These are phyloP conservation scores for Euphorbia celastroides DNA, from an alignment of 441 rosid species.

Conservation along the genomic window DNA sequence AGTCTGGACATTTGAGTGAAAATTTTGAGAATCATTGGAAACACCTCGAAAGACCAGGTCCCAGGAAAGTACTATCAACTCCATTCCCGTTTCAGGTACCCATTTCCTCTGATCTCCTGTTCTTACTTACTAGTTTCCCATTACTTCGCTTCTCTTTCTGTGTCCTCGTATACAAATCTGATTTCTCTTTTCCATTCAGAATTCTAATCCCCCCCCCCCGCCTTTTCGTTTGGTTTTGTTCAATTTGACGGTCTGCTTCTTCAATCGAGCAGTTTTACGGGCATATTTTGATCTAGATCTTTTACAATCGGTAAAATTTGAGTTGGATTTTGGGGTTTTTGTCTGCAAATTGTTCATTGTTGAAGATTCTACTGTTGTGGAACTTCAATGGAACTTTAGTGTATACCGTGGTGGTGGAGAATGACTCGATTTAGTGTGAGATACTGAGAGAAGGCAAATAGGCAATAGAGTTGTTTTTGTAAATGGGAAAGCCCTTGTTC, in stretches of 20 bases:
- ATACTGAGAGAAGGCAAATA: not conserved
- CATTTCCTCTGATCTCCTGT: too few species aligned
- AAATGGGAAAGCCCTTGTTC: constrained; percentile 82
- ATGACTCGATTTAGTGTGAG: constrained; percentile 8
- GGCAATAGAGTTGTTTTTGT: constrained; percentile 9
- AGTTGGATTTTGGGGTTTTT: constrained; percentile 12
- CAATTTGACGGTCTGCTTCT: not conserved
- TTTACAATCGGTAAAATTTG: constrained; percentile 18
- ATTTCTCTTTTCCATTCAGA: constrained; percentile 1
- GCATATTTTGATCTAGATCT: constrained; percentile 28
- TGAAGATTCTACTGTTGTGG: not conserved
- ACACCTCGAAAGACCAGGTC: too few species aligned
- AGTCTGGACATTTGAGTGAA: too few species aligned
- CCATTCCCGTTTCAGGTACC: too few species aligned
- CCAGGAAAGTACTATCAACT: too few species aligned
- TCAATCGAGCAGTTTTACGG: constrained; percentile 16
- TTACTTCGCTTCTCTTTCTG: not conserved
- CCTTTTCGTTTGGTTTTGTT: constrained; percentile 2
- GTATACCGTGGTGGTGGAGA: not conserved
- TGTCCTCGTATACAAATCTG: not conserved
- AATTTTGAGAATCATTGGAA: too few species aligned
- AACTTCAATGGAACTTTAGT: not conserved
- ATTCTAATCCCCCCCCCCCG: too few species aligned
- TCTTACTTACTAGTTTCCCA: too few species aligned
- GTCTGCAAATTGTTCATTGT: not conserved